Evolutionary conservation across 306 rosid species (phyloP), one percentile per base, ranked within the genome.

Genomic region (Styphnolobium japonicum): DNA sequence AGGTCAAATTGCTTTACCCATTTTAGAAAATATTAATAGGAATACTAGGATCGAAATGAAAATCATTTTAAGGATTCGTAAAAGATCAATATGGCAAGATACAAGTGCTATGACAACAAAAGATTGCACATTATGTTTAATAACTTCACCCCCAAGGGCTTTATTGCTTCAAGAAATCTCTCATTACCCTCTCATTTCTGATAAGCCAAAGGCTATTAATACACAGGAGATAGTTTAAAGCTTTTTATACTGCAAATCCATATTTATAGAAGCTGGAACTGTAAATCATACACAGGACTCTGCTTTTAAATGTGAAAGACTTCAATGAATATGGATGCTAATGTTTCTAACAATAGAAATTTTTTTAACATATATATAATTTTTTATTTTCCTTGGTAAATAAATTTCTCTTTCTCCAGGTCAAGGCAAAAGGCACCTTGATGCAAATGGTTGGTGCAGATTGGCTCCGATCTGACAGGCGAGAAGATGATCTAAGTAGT

Each of bases 381-480:
- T 62, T 45, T 57, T 34, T 48, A 22, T 22, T 64, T 61, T 52
- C 16, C 27, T 48, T 37, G 58, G 74, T 51, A 27, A 56, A 16
- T 22, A 16, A 37, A 14, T 66, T 4, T 67, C 67, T 61, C 72
- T 53, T 16, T 56, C n/a, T 57, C 62, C 81, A 90, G 97, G 83
- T 87, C 53, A 90, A 88, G 85, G 94, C 90, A 58, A 80, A 77
- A 48, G 65, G 85, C 64, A 83, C 92, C 46, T 25, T 85, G 77
- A 92, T 90, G 97, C 89, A 87, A 75, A 56, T 90, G 82, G 89
- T 88, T n/a, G 92, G 97, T 22, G 90, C 84, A n/a, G 94, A 92
- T 79, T 92, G 94, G 91, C 78, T 89, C 31, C 79, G 49, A 80
- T 92, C 90, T 10, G 82, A 85, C 77, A 73, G 40, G 52, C 87